Evolutionary conservation across 495 filamentous ascomycete genomes (phyloP), one percentile per base, ranked within the genome.

Genomic region (Aspergillus conjunctus): DNA sequence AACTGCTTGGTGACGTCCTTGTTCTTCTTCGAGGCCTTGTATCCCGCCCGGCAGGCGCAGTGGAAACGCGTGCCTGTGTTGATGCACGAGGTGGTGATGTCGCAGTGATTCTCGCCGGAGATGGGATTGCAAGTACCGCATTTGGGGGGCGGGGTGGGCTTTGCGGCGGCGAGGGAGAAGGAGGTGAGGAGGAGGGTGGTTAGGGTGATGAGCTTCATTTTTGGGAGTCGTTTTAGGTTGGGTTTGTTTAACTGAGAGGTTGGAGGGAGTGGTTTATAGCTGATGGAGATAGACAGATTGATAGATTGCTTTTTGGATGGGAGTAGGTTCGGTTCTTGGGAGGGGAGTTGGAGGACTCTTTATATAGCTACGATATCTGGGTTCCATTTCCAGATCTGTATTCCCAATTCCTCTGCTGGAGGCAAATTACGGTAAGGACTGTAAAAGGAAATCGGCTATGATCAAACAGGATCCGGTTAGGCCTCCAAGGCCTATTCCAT

Each of bases 11-110:
- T 58, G 39, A 77, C 59, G 62, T 77, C 61, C 22, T 66, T 64
- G 60, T 79, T 72, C 21, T 61, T 17, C 22, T 54, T 30, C 11
- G 73, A 76, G 85, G 58, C 84, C 87, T 61, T 94, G 88, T 74
- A 79, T 85, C 62, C 90, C 81, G 59, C 81, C 83, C 55, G 82
- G 83, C 64, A 90, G 63, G 89, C 90, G 14, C 88, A 92, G 73
- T 91, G 92, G 61, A 88, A 94, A 68, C 76, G 89, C 45, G 76
- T 85, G 32, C 88, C 87, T 0, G 88, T 85, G 58, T 77, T 94
- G 54, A 79, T 79, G 63, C 76, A 79, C 34, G 75, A 77, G 45
- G 76, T 79, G 12, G 73, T 76, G 31, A 73, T 60, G 54, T 78
- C 76, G 58, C 76, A 79, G 60, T 64, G 58, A 65, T 79, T 79